Conservation (phyloP, 306 rosid species). For the Erythrophleum fordii region DNA sequence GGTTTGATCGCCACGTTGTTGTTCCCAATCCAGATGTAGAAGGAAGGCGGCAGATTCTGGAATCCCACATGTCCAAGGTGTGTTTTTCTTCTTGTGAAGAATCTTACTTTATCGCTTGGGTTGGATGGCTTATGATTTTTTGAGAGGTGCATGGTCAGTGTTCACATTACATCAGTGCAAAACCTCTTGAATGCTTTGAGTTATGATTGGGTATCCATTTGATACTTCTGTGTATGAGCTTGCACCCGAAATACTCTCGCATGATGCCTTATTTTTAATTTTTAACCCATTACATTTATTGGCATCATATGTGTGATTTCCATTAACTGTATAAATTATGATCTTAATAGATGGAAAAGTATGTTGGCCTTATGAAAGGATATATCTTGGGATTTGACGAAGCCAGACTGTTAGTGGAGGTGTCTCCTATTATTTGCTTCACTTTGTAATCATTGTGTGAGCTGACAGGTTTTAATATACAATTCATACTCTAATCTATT, state of each 20-base stretch:
- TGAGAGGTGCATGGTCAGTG: not conserved
- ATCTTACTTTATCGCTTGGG: not conserved
- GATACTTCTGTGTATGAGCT: not conserved
- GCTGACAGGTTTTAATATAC: not conserved
- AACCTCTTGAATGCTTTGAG: not conserved
- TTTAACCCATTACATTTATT: not conserved
- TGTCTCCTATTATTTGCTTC: not conserved
- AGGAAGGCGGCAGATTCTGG: conserved; percentile 93
- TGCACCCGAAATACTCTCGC: not conserved
- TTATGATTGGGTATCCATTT: not conserved
- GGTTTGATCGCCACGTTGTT: conserved; percentile 84
- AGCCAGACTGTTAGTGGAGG: too few relatives aligned
- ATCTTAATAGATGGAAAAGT: not conserved
- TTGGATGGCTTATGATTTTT: conserved; percentile 12
- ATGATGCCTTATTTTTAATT: not conserved
- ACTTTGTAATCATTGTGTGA: not conserved
- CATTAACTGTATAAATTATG: not conserved
- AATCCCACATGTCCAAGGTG: conserved; percentile 88
- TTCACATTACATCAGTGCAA: not conserved
- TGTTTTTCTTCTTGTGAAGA: conserved; percentile 6
- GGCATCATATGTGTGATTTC: not conserved
- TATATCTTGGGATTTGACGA: not conserved
- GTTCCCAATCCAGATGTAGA: conserved; percentile 95
- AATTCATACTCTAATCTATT: not conserved
- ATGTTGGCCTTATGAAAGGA: not conserved